Evolutionary conservation across 2,329 filamentous ascomycete species (phyloP).

Genomic region (Sporothrix brasiliensis): DNA sequence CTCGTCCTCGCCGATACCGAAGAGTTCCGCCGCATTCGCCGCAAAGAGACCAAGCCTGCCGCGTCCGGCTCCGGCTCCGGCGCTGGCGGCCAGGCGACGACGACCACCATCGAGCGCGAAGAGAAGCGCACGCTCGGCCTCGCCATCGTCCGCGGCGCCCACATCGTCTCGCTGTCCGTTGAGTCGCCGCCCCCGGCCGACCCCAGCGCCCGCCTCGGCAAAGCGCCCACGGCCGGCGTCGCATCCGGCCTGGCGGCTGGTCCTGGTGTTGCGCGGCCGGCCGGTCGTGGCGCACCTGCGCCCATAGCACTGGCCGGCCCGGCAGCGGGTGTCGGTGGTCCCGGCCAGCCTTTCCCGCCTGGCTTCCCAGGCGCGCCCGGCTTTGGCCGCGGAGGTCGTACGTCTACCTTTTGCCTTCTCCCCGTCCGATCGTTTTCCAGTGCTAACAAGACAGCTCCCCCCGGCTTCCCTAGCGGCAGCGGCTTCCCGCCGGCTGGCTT

Average conservation of each 20-base stretch:
- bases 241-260: slow-evolving; percentile 76
- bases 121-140: slow-evolving; percentile 97
- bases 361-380: slow-evolving; percentile 56
- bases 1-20: slow-evolving; percentile 97
- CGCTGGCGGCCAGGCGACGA: slow-evolving; percentile 49
- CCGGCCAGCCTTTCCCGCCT: slow-evolving; percentile 63
- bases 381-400: slow-evolving; percentile 60
- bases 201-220: slow-evolving; percentile 84
- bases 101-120: slow-evolving; percentile 79
- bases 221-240: slow-evolving; percentile 68
- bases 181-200: slow-evolving; percentile 95
- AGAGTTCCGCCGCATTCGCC: slow-evolving; percentile 91
- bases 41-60: slow-evolving; percentile 73
- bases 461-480: slow-evolving; percentile 41
- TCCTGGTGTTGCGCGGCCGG: slow-evolving; percentile 86
- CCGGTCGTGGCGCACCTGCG: slow-evolving; percentile 73
- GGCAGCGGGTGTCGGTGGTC: slow-evolving; percentile 77
- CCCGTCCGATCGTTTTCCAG: slow-evolving; percentile 29
- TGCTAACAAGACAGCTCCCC: slow-evolving; percentile 49
- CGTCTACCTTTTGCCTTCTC: slow-evolving; percentile 40
- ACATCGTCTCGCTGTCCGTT: slow-evolving; percentile 92
- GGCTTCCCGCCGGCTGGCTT: slow-evolving; percentile 54
- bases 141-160: slow-evolving; percentile 89
- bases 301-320: slow-evolving; percentile 84
- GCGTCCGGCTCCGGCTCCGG: slow-evolving; percentile 55